These are phyloP conservation scores for Trichoderma koningii DNA, from an alignment of 2,329 filamentous ascomycete genomes.

Conservation along the genomic window DNA sequence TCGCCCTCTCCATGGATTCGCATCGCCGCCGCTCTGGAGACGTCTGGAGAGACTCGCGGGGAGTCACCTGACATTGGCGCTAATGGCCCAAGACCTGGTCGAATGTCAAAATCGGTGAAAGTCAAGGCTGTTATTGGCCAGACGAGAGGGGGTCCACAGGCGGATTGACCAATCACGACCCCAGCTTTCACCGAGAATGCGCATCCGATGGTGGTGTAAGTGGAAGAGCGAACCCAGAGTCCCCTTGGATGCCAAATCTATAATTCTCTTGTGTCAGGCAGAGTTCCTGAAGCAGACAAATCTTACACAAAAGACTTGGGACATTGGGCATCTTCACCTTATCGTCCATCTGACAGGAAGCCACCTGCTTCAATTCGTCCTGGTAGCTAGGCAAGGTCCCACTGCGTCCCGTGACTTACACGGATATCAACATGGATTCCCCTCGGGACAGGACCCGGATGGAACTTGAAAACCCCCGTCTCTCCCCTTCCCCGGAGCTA, in stretches of 20 bases:
- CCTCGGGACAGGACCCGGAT: constrained; percentile 41
- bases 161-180: constrained; percentile 37
- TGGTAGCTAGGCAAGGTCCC: constrained; percentile 44
- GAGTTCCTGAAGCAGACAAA: constrained; percentile 43
- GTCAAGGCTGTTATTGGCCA: constrained; percentile 38
- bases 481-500: constrained; percentile 43
- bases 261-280: constrained; percentile 45
- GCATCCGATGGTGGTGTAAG: constrained; percentile 44
- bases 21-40: constrained; percentile 13
- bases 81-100: constrained; percentile 15
- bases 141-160: constrained; percentile 29
- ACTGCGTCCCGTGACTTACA: constrained; percentile 48
- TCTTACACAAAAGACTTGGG: constrained; percentile 45
- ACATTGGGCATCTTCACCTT: constrained; percentile 46
- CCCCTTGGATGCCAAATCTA: constrained; percentile 43
- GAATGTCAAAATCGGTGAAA: constrained; percentile 38
- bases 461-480: constrained; percentile 43
- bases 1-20: constrained; percentile 25
- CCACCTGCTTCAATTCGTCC: constrained; percentile 44
- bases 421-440: constrained; percentile 45
- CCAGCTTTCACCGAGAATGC: constrained; percentile 39
- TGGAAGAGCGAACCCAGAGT: constrained; percentile 38
- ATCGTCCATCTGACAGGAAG: constrained; percentile 42
- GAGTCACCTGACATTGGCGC: constrained; percentile 33
- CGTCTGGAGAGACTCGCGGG: constrained; percentile 27